phyloP scores from a whole-genome alignment of 2,329 filamentous ascomycete species.

The Hymenoscyphus fraxineus region DNA sequence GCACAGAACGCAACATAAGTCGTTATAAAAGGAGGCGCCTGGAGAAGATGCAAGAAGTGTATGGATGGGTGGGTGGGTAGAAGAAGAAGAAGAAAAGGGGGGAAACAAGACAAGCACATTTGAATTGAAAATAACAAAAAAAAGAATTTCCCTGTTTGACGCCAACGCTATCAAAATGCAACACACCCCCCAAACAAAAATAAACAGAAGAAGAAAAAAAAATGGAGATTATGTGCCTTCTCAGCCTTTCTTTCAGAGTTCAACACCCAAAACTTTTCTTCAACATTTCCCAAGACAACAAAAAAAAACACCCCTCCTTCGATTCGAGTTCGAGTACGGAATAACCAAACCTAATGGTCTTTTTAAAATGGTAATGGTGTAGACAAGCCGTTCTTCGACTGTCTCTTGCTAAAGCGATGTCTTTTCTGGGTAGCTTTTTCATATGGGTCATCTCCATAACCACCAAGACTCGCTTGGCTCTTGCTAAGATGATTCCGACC shows the following conservation, averaged over 20 bases:
- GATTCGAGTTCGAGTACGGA: not conserved
- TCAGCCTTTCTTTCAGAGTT: not conserved
- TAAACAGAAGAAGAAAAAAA: not conserved
- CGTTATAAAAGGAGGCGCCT: not conserved
- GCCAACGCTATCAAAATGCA: conserved; percentile 3
- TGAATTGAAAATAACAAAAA: not conserved
- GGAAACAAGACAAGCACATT: too few species aligned
- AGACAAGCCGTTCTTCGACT: conserved; percentile 90
- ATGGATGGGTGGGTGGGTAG: not conserved
- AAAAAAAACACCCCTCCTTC: not conserved
- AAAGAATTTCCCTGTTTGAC: not conserved
- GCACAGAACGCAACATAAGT: not conserved
- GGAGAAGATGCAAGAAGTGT: not conserved
- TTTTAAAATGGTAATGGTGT: conserved; percentile 64
- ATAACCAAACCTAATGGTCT: not conserved
- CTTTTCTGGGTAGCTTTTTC: conserved; percentile 46
- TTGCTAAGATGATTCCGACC: conserved; percentile 57
- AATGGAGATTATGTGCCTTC: not conserved
- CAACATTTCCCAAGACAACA: not conserved
- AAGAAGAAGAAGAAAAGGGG: too few species aligned
- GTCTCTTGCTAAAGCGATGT: conserved; percentile 81
- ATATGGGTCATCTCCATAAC: conserved; percentile 32
- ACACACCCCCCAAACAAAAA: not conserved
- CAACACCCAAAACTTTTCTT: not conserved
- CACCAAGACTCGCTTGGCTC: conserved; percentile 52